phyloP scores from a whole-genome alignment of 306 rosid species.

The Cucurbita ficifolia region DNA sequence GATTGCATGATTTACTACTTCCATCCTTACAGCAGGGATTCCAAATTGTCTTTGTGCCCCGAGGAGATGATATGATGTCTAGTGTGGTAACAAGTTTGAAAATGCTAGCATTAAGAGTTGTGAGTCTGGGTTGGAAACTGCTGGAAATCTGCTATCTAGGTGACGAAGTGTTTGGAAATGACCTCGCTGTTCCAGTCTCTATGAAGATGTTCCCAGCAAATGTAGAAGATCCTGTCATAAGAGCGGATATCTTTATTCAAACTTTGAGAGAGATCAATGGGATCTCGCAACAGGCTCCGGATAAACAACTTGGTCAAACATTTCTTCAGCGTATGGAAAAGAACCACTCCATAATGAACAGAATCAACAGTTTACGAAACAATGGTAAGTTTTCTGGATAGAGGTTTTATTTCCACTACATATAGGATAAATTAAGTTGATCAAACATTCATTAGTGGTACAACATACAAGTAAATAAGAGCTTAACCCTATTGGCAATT shows the following conservation, averaged over 20 bases:
- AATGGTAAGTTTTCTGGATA: constrained; percentile 31
- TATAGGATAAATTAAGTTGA: not conserved
- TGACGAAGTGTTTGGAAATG: constrained; percentile 47
- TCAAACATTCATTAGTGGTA: not conserved
- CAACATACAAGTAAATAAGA: not conserved
- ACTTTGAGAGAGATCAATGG: constrained; percentile 74
- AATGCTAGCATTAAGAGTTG: constrained; percentile 57
- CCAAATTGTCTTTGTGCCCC: constrained; percentile 28
- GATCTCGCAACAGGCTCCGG: constrained; percentile 31
- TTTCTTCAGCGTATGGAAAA: constrained; percentile 71
- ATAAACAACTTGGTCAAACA: constrained; percentile 41
- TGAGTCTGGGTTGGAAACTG: constrained; percentile 70
- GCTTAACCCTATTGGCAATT: not conserved
- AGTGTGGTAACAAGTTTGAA: constrained; percentile 48
- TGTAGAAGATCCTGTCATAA: constrained; percentile 74
- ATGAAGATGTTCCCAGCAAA: constrained; percentile 86
- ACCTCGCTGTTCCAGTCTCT: constrained; percentile 40
- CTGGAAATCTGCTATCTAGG: constrained; percentile 70
- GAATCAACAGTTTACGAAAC: constrained; percentile 37
- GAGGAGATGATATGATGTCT: constrained; percentile 34
- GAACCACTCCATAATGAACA: constrained; percentile 36
- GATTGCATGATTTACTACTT: constrained; percentile 75
- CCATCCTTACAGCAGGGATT: constrained; percentile 45
- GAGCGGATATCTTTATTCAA: constrained; percentile 80
- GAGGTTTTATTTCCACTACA: not conserved